Evolutionary conservation across 2,329 filamentous ascomycete genomes (phyloP), one percentile per base, ranked within the genome.

Genomic region (Aspergillus uvarum): DNA sequence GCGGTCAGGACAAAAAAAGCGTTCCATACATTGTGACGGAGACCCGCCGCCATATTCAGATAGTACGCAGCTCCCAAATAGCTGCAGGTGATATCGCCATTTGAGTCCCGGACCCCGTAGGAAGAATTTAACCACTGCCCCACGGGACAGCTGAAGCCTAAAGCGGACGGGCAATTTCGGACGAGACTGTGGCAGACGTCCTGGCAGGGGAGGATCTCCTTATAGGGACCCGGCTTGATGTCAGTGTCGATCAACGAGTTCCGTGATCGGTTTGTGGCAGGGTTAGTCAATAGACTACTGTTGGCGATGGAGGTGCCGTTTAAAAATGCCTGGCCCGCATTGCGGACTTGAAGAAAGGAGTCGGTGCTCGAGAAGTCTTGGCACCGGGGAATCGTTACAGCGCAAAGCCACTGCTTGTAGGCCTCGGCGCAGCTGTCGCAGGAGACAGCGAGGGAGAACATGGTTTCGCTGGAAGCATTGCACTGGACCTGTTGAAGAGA

Each of bases 391-490:
- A 99, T 95, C 16, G 87, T 89, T 29, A 98, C 92, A 24, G 91
- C 90, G 79, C 95, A 99, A 21, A 99, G 87, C 95, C 95, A 99
- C 70, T 87, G 82, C 75, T 96, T 97, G 83, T 99, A 99, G 8
- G 92, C 91, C 0, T 73, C 70, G 16, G 81, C 85, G 76, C 95
- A 99, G 74, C 96, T 85, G 48, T 80, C 76, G 80, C 95, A 99
- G 66, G 77, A 85, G 47, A 87, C 85, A 1, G 87, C 89, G 14
- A 98, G 86, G 1, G 92, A 96, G 78, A 96, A 99, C 64, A 85
- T 85, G 14, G 90, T 86, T 35, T 88, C 87, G 1, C 84, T 78
- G 0, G 85, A 84, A 2, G 91, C 89, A 68, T 96, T 88, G 81
- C 95, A 99, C 14, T 91, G 87, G 24, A 96, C 85, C 72, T 97